Conservation (phyloP, 768 basidiomycete genomes). For the Suillus americanus region DNA sequence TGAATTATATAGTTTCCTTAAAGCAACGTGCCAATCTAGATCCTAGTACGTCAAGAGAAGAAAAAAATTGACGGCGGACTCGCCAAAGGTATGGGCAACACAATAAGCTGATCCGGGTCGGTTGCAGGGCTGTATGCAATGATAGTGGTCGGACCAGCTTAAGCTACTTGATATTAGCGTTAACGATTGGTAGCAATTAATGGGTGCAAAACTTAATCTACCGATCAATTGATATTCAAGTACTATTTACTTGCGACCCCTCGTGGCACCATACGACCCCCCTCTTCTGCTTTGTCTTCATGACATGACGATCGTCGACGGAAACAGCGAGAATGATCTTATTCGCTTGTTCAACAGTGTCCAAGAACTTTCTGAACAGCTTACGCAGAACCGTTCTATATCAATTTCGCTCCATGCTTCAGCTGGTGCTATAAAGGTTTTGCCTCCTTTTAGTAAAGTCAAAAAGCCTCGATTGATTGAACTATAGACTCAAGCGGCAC, state of each 20-base stretch:
- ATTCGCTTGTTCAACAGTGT: constrained; percentile 66
- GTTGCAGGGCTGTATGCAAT: no score
- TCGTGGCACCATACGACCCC: background rate
- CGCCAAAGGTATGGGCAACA: background rate
- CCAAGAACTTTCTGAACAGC: constrained; percentile 79
- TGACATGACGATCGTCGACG: constrained; percentile 57
- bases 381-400: constrained; percentile 73
- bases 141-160: no score
- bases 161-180: no score
- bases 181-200: background rate
- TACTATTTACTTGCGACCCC: background rate
- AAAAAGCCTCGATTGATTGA: constrained; percentile 1
- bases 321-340: constrained; percentile 54
- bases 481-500: constrained; percentile 76
- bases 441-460: constrained; percentile 16
- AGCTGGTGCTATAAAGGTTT: constrained; percentile 78
- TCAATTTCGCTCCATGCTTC: constrained; percentile 73
- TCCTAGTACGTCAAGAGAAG: background rate
- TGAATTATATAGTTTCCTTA: background rate
- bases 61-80: background rate
- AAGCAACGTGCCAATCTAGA: background rate
- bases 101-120: no score
- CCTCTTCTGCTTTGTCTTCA: background rate
- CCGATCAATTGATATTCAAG: no score
- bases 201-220: background rate